phyloP scores from a whole-genome alignment of 257 asterid species.

The Jacaranda mimosifolia region DNA sequence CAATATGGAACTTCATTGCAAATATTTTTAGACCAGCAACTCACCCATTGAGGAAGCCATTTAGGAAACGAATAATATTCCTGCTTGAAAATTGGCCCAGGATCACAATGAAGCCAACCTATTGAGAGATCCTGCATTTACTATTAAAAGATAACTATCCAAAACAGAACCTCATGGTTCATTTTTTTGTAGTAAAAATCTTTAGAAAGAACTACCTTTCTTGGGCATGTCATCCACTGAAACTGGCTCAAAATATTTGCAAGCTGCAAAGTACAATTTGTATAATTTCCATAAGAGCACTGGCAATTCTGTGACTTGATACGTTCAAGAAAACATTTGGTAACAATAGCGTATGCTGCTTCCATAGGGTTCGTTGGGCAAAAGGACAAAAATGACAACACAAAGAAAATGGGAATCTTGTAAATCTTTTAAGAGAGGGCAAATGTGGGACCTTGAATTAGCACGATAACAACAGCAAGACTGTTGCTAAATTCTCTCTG shows the following conservation, averaged over 20 bases:
- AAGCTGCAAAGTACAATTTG: conserved; percentile 46
- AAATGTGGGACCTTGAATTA: no score
- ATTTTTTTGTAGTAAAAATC: not conserved
- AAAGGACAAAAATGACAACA: no score
- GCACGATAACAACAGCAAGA: no score
- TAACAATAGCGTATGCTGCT: no score
- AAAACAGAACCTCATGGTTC: not conserved
- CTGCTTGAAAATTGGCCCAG: conserved; percentile 61
- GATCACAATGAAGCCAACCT: conserved; percentile 76
- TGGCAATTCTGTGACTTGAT: no score
- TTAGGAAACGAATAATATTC: conserved; percentile 52
- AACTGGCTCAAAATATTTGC: conserved; percentile 59
- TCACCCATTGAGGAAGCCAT: conserved; percentile 57
- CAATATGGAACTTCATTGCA: no score
- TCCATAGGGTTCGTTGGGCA: no score
- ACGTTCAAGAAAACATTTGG: no score
- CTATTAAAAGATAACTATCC: conserved; percentile 35
- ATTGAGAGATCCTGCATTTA: conserved; percentile 65
- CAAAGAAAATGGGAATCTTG: no score
- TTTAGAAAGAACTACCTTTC: conserved; percentile 51
- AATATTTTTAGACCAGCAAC: conserved; percentile 2
- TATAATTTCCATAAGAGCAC: not conserved
- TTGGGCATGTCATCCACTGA: conserved; percentile 76
- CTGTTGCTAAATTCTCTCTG: no score
- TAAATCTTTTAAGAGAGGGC: no score